A percentile compares a stretch with the other conserved stretches of the same genome.
Evolutionary conservation across 2,329 filamentous ascomycete species (phyloP).

Genomic region (Thielaviopsis ethacetica): DNA sequence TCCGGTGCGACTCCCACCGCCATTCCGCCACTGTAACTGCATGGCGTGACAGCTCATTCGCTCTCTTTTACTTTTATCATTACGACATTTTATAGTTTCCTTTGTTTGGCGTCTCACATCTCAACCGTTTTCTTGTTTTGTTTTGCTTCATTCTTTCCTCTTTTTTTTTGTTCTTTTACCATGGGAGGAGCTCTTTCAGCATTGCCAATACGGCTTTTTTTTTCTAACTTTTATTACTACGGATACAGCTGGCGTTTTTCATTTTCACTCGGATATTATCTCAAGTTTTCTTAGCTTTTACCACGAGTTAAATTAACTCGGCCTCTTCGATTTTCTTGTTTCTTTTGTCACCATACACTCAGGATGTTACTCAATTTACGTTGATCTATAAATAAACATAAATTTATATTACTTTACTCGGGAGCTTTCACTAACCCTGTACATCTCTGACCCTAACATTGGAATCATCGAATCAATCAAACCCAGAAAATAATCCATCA

Average conservation of each 20-base stretch:
- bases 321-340: no score
- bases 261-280: neutral
- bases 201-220: neutral
- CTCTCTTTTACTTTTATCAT: neutral
- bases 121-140: slow-evolving; percentile 7
- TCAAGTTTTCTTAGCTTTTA: neutral
- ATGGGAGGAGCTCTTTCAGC: neutral
- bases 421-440: no score
- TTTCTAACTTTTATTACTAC: neutral
- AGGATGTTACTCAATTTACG: no score
- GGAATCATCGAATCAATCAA: no score
- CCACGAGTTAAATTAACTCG: no score
- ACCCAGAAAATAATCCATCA: no score
- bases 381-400: no score
- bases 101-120: neutral
- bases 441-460: no score
- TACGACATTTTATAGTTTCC: neutral
- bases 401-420: no score
- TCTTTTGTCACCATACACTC: no score
- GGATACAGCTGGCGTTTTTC: neutral
- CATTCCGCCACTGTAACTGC: neutral
- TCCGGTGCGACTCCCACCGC: neutral
- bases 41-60: neutral
- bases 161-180: neutral
- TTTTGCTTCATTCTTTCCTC: neutral